Percentiles rank a stretch among this genome's conserved stretches.
These are phyloP conservation scores for Acacia acuminata DNA, from an alignment of 306 rosid species.

Conservation along the genomic window DNA sequence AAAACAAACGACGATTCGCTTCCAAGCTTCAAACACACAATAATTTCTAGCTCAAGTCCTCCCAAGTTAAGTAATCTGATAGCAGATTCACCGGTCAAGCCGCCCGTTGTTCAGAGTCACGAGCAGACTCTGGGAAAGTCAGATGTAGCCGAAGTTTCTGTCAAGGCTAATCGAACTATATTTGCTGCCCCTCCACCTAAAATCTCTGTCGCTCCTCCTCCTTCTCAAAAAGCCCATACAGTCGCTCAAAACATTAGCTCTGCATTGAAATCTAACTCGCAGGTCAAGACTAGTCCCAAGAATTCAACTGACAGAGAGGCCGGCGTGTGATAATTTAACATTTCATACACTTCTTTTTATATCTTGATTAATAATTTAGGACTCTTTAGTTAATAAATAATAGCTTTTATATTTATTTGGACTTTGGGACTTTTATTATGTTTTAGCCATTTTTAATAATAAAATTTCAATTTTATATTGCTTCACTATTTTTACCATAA, in stretches of 20 bases:
- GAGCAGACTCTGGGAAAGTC: conserved; percentile 21
- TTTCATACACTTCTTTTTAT: too few relatives aligned
- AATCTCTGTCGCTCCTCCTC: not conserved
- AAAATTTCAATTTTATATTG: too few relatives aligned
- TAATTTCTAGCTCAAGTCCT: conserved; percentile 14
- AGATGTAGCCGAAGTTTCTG: not conserved
- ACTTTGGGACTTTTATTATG: too few relatives aligned
- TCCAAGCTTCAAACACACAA: conserved; percentile 26
- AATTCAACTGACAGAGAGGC: not conserved
- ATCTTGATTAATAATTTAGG: too few relatives aligned
- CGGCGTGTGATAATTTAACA: too few relatives aligned
- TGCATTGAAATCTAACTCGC: conserved; percentile 19
- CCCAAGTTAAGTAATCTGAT: conserved; percentile 1
- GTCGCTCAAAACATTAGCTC: conserved; percentile 28
- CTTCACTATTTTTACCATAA: too few relatives aligned
- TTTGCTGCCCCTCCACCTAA: not conserved
- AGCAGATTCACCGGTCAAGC: not conserved
- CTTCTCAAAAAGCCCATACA: conserved; percentile 5
- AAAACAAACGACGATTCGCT: conserved; percentile 16
- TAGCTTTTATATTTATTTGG: too few relatives aligned
- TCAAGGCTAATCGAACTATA: conserved; percentile 43
- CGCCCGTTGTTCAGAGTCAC: conserved; percentile 24
- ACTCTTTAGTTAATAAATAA: too few relatives aligned
- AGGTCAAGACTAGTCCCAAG: conserved; percentile 13
- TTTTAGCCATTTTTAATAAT: too few relatives aligned